These are phyloP conservation scores for Rhinocladiella similis DNA, from an alignment of 2,329 filamentous ascomycete species.

Conservation along the genomic window DNA sequence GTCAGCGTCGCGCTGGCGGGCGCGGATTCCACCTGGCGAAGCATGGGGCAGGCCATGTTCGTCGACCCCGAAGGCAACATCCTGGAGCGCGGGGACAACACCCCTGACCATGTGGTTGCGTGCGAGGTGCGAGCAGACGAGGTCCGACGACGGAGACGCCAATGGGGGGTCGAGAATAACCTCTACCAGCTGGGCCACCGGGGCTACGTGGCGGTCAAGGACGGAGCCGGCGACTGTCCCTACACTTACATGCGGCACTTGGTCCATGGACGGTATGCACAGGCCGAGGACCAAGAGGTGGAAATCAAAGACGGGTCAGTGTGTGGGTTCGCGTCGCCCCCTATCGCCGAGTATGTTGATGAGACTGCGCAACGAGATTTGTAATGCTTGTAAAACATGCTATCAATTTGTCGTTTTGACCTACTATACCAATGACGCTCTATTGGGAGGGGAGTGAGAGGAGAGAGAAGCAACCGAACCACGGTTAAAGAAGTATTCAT, in stretches of 20 bases:
- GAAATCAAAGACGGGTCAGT: slow-evolving; percentile 3
- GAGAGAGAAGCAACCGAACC: too few species aligned
- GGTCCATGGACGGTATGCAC: background rate
- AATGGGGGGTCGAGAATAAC: slow-evolving; percentile 14
- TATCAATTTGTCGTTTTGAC: too few species aligned
- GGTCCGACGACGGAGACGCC: slow-evolving; percentile 1
- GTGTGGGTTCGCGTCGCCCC: background rate
- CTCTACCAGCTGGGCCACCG: slow-evolving; percentile 11
- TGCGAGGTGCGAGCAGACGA: slow-evolving; percentile 8
- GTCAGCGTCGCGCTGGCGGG: slow-evolving; percentile 11
- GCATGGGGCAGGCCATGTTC: slow-evolving; percentile 11
- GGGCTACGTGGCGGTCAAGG: slow-evolving; percentile 7
- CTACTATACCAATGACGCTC: too few species aligned
- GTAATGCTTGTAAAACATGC: too few species aligned
- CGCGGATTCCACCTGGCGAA: slow-evolving; percentile 4
- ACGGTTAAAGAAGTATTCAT: too few species aligned
- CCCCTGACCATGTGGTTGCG: slow-evolving; percentile 5
- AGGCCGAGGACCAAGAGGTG: slow-evolving; percentile 6
- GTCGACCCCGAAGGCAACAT: slow-evolving; percentile 3
- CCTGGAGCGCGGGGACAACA: background rate
- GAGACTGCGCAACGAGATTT: too few species aligned
- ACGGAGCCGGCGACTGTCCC: slow-evolving; percentile 6
- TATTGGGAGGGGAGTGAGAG: too few species aligned
- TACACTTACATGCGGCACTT: slow-evolving; percentile 12
- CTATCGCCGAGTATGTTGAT: background rate